These are phyloP conservation scores for Nigrospora osmanthi DNA, from an alignment of 2,329 filamentous ascomycete genomes.

Conservation along the genomic window DNA sequence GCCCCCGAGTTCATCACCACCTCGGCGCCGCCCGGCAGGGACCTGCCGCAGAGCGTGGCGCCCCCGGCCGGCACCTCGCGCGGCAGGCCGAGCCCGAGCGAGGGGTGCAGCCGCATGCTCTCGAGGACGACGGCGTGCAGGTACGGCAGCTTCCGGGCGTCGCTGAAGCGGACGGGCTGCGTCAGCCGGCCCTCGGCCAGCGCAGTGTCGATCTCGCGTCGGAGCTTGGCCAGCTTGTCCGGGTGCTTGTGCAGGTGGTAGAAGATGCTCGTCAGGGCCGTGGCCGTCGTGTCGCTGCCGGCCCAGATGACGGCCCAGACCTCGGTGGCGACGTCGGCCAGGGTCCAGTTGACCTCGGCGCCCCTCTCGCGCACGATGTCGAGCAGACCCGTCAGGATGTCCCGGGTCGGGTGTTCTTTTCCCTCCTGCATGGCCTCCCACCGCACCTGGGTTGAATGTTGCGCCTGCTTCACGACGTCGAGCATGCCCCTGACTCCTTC, in stretches of 20 bases:
- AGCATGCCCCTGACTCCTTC: not conserved
- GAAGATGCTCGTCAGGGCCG: slow-evolving; percentile 21
- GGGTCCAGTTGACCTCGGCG: not conserved
- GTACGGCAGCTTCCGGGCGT: slow-evolving; percentile 2
- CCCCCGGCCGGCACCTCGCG: slow-evolving; percentile 5
- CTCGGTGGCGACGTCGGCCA: not conserved
- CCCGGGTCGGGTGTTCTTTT: not conserved
- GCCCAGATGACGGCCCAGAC: slow-evolving; percentile 1
- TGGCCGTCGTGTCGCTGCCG: slow-evolving; percentile 40
- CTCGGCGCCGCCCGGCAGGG: not conserved
- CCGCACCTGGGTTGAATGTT: not conserved
- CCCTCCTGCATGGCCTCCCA: not conserved
- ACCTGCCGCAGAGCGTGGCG: not conserved
- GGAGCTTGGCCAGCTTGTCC: slow-evolving; percentile 9
- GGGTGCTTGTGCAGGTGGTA: slow-evolving; percentile 19
- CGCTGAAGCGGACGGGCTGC: slow-evolving; percentile 6
- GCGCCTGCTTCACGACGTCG: not conserved
- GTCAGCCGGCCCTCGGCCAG: slow-evolving; percentile 9
- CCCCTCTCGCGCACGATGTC: not conserved
- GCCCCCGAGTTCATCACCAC: slow-evolving; percentile 9
- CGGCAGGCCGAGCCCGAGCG: slow-evolving; percentile 6
- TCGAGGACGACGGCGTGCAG: slow-evolving; percentile 7
- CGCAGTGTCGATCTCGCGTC: slow-evolving; percentile 12
- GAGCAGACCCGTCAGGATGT: not conserved
- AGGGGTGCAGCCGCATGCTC: slow-evolving; percentile 6